Evolutionary conservation across 208 protist species (phyloP), one percentile per base, ranked within the genome.

Genomic region (Leishmania tarentolae): DNA sequence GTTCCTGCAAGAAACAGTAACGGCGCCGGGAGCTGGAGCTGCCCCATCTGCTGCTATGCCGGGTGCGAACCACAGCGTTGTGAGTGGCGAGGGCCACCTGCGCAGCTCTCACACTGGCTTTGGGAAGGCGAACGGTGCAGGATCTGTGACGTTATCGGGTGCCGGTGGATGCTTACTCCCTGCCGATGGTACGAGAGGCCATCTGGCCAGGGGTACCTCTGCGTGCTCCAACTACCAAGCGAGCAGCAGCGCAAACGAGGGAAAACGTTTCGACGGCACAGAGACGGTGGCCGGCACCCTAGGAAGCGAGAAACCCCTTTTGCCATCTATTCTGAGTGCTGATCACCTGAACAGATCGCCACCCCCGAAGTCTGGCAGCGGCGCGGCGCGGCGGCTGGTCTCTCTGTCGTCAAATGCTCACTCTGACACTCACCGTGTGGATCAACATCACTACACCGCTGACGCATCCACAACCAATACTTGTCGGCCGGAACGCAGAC

Each of bases 221-320:
- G 71, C 56, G 2, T 19, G 31, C 19, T 0, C 3, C 17, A 69
- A 53, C 73, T 31, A 78, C 52, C 75, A 42, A 65, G 40, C 31
- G 11, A 52, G n/a, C 65, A 83, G n/a, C 50, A 78, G 52, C 66
- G 76, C 37, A 8, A 83, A 59, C 79, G 52, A 73, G 11, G 37
- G 76, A 13, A 31, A 37, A 7, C 57, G 50, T 52, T 15, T 28
- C 50, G 46, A 46, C 15, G 21, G 66, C 21, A 47, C 52, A 37
- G 37, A 19, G 24, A 52, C 19, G 5, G 56, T 4, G 19, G 74
- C 21, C 9, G 37, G 8, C 24, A 40, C 56, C 37, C n/a, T 77
- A 46, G 42, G 53, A 46, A 66, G 35, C 21, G 74, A 52, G 31
- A 1, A 31, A 21, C 4, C 74, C 4, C 17, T 24, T 31, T 24